Base-by-base conservation (phyloP, 2,329 filamentous ascomycete genomes). In the Fusarium euwallaceae region DNA sequence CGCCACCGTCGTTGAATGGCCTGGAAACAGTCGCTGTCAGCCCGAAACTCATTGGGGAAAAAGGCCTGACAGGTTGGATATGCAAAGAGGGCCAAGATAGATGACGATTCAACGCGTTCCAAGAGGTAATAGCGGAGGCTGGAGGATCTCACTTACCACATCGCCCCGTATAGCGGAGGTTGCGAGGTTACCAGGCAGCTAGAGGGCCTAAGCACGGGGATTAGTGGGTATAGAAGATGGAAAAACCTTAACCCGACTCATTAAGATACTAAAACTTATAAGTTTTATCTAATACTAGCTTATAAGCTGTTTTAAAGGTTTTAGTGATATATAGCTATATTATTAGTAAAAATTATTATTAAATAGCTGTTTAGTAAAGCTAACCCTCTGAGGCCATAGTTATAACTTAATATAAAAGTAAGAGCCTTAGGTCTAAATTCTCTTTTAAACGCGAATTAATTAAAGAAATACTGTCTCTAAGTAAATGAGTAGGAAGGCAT, bases 1-100 rank as follows among this genome's bases (percentile, higher is more conserved):
- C 78, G 45, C 66, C 72, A 9, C 78, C 74, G 75, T 83, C 80
- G 59, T 82, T 76, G 10, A 80, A 67, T 69, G 80, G 69, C 66
- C 76, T 80, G 39, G 74, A 62, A 27, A 75, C 48, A 14, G 76
- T 77, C 10, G 72, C 64, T 39, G 79, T 80, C 48, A 81, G 74
- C 69, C 79, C 73, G 45, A 76, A 66, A 66, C 76, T 78, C 79
- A 81, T 81, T 16, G 68, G 67, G 61, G 70, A 24, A 64, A 22
- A 74, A 36, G 27, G 60, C 41, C 65, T 14, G 10, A 39, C 20
- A n/a, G 29, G 12, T 20, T 55, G 17, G 29, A 22, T 53, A 63
- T 51, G 39, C 22, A n/a, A 14, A 32, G 56, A 60, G 4, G 51
- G 37, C 11, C 58, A 55, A 39, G 41, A 73, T 43, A 48, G 27